Conservation (phyloP, 2,329 filamentous ascomycete genomes). For the Epicoccum sorghinum region DNA sequence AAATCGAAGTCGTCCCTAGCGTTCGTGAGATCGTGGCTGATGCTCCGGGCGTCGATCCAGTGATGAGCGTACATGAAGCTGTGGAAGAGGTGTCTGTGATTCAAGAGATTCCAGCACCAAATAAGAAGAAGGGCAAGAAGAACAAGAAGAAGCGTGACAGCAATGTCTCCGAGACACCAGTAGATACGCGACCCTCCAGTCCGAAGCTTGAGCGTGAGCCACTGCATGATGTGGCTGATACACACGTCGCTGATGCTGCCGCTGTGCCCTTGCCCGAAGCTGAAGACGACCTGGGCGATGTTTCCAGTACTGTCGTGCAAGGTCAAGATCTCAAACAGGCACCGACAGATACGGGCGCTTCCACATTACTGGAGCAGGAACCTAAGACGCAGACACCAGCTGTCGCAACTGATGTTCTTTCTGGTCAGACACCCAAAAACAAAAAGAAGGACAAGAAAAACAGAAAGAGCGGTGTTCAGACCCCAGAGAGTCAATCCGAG, state of each 20-base stretch:
- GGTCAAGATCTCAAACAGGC: not conserved
- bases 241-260: not conserved
- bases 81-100: not conserved
- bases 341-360: not conserved
- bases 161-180: slow-evolving; percentile 8
- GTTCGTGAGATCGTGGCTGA: slow-evolving; percentile 1
- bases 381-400: not conserved
- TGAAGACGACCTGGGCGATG: not conserved
- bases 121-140: slow-evolving; percentile 39
- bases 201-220: slow-evolving; percentile 7
- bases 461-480: slow-evolving; percentile 21
- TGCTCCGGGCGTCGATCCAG: not conserved
- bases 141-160: slow-evolving; percentile 35
- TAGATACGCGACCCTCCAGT: slow-evolving; percentile 10
- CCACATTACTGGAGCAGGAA: not conserved
- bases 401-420: slow-evolving; percentile 17
- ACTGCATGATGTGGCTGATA: not conserved
- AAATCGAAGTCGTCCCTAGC: slow-evolving; percentile 14
- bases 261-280: not conserved
- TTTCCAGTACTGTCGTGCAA: too few relatives aligned
- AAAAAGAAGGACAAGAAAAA: slow-evolving; percentile 31
- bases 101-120: slow-evolving; percentile 11
- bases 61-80: not conserved
- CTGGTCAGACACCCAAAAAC: slow-evolving; percentile 19
- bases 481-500: slow-evolving; percentile 10